Evolutionary conservation across 2,329 filamentous ascomycete species (phyloP), one percentile per base, ranked within the genome.

Genomic region (Hypoxylon sp.): DNA sequence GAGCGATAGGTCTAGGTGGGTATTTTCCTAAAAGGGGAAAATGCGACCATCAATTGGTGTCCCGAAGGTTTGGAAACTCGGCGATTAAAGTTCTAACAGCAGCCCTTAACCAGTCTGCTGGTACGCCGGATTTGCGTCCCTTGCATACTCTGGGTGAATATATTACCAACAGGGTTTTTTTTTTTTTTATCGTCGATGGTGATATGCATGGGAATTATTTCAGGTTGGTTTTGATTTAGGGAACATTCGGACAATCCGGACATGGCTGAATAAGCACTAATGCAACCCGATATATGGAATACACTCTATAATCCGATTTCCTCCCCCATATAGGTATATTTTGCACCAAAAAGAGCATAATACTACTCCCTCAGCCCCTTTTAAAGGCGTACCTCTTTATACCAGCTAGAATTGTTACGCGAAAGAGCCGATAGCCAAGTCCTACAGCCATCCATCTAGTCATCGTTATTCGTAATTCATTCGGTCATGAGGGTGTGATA

Each of bases 401-500:
- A 9, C 39, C 39, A 44, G n/a, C 17, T 19, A 22, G 10, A 44
- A 44, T 11, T 22, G 17, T 22, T 11, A 14, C 35, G 5, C 35
- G 35, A 39, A n/a, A 6, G 14, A 14, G 14, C 2, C 5, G 5
- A 13, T 19, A 42, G 37, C n/a, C 37, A 19, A 42, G 5, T 42
- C 37, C 37, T 42, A 19, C 37, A n/a, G 5, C n/a, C 4, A 17
- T 5, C n/a, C 5, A 17, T 5, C n/a, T 1, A 9, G 3, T 22
- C 39, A 11, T 31, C 39, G 10, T 44, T 5, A 22, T n/a, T 44
- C 39, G n/a, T 26, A 26, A 29, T 29, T 48, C 24, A 11, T 29
- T 29, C 26, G 10, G 29, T 62, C 48, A 69, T 22, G 63, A 66
- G 24, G 54, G 60, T 8, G 46, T 71, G 3, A 53, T 44, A 2